Evolutionary conservation across 208 protist genomes (phyloP), one percentile per base, ranked within the genome.

Genomic region (Strigomonas culicis): DNA sequence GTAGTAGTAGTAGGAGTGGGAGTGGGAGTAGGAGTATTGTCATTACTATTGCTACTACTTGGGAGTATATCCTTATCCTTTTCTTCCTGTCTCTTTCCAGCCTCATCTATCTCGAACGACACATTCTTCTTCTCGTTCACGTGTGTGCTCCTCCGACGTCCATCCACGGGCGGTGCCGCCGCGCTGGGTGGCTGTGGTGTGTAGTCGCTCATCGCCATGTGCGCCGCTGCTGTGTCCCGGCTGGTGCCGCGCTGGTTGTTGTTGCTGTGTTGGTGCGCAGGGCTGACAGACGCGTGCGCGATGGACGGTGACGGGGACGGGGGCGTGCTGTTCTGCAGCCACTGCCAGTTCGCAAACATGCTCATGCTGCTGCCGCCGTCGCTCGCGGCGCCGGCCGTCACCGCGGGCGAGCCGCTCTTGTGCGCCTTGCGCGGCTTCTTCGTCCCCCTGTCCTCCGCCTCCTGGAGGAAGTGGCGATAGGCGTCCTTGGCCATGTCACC

Each of bases 401-500:
- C 17, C 44, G 43, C 27, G 4, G 4, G 8, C 4, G 17, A 43
- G 15, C 6, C 4, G 36, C 56, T 25, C 22, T 63, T 44, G 25
- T 28, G 32, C 4, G 10, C 2, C 28, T 63, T 30, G 4, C 50
- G 30, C 34, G 50, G 21, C 32, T 57, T 59, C 55, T 25, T 49
- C 27, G 21, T 59, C 30, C 50, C 41, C 4, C 3, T 28, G 22
- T 68, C 47, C 19, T 64, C 32, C 31, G 28, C 60, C 43, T 66
- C 39, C 28, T 25, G 1, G 49, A 87, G 36, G 66, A 86, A 92
- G 65, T 84, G 73, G n/a, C 76, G 53, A 51, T 92, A 92, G 27
- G 75, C 80, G 50, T 84, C 82, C n/a, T 72, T 66, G 17, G 86
- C 86, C 75, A 92, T 79, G 53, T 75, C 58, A 0, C 68, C 70